phyloP scores from a whole-genome alignment of 2,329 filamentous ascomycete genomes.

The Drechslera avenae region DNA sequence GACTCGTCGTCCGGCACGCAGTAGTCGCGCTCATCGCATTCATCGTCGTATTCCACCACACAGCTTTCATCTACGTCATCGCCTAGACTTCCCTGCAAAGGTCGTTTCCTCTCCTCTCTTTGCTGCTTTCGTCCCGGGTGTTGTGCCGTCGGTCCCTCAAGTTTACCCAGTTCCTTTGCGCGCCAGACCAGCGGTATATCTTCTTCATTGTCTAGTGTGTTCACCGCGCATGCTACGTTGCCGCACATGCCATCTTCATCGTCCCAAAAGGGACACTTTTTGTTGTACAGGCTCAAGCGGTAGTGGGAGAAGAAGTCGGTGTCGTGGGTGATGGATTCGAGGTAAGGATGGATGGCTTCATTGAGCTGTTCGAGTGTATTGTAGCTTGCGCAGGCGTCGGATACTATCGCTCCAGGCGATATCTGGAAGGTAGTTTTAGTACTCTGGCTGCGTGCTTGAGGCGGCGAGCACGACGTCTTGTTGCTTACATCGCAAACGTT shows the following conservation, averaged over 20 bases:
- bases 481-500: constrained; percentile 63
- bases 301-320: constrained; percentile 99
- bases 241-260: constrained; percentile 94
- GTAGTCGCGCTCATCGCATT: constrained; percentile 95
- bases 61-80: constrained; percentile 92
- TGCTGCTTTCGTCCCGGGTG: constrained; percentile 81
- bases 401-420: constrained; percentile 84
- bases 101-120: constrained; percentile 70
- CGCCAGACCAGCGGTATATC: constrained; percentile 93
- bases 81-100: constrained; percentile 81
- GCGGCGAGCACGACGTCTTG: constrained; percentile 23
- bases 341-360: constrained; percentile 71
- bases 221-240: constrained; percentile 94
- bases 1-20: constrained; percentile 95
- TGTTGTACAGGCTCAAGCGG: constrained; percentile 91
- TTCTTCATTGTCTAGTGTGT: constrained; percentile 92
- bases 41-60: constrained; percentile 95
- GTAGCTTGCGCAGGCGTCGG: constrained; percentile 94
- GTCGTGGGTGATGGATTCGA: constrained; percentile 79
- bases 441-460: constrained; percentile 32
- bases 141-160: constrained; percentile 87
- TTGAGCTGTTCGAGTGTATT: constrained; percentile 87
- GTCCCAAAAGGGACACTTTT: constrained; percentile 93
- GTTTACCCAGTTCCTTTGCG: constrained; percentile 86
- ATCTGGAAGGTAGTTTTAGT: constrained; percentile 65